Percentiles rank a stretch among this genome's conserved stretches.
These are phyloP conservation scores for Xylaria multiplex DNA, from an alignment of 2,329 filamentous ascomycete genomes.

Conservation along the genomic window DNA sequence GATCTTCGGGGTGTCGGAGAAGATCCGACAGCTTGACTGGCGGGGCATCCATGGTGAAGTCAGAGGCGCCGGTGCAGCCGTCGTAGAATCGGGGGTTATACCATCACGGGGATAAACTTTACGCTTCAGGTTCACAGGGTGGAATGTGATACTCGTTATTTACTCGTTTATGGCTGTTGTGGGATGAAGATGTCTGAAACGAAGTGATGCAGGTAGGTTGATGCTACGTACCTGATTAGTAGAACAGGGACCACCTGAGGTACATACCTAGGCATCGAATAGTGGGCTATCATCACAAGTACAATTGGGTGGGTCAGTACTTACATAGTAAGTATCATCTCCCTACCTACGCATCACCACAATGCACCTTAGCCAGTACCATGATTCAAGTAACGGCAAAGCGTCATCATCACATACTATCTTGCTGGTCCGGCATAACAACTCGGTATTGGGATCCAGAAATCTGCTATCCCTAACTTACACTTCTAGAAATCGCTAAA, in stretches of 20 bases:
- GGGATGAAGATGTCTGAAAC: background rate
- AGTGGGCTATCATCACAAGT: too few relatives aligned
- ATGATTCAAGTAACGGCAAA: background rate
- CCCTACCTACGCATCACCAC: background rate
- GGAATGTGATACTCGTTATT: background rate
- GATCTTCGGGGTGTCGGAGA: constrained; percentile 92
- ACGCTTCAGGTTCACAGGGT: background rate
- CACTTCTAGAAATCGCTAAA: constrained; percentile 26
- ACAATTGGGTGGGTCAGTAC: too few relatives aligned
- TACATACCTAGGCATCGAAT: too few relatives aligned
- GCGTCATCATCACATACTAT: background rate
- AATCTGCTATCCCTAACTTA: constrained; percentile 20
- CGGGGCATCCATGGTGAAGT: constrained; percentile 69
- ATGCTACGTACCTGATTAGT: background rate
- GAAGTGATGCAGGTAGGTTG: background rate
- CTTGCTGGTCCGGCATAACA: background rate
- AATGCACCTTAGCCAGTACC: background rate
- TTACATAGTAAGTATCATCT: too few relatives aligned
- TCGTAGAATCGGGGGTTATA: constrained; percentile 38
- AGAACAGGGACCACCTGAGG: too few relatives aligned
- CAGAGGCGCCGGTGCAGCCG: constrained; percentile 44
- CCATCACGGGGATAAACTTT: constrained; percentile 41
- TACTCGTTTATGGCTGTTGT: constrained; percentile 12
- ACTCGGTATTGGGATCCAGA: constrained; percentile 18
- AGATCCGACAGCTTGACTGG: constrained; percentile 89